Conservation (phyloP, 2,329 filamentous ascomycete species). For the Monilinia fructicola region DNA sequence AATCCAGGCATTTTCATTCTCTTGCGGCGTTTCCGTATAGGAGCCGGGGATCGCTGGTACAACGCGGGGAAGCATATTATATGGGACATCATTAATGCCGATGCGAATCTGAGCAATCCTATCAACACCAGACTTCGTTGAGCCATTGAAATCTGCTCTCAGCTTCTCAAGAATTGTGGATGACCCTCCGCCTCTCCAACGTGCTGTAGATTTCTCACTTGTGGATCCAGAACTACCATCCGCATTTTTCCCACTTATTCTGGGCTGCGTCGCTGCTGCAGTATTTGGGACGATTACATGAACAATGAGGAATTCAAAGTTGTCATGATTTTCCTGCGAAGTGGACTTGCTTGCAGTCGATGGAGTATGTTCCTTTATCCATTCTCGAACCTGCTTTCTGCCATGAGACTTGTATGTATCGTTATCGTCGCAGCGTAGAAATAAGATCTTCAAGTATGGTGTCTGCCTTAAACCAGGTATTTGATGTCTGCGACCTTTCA, state of each 20-base stretch:
- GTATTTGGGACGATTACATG: conserved; percentile 91
- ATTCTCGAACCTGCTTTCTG: conserved; percentile 79
- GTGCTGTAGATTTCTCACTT: conserved; percentile 67
- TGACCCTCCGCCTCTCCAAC: conserved; percentile 75
- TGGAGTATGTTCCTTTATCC: conserved; percentile 77
- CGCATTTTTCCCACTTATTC: conserved; percentile 54
- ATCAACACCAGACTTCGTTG: conserved; percentile 69
- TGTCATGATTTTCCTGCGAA: conserved; percentile 89
- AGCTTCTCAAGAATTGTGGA: conserved; percentile 87
- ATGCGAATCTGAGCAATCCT: conserved; percentile 84
- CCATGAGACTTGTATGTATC: conserved; percentile 85
- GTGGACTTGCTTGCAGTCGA: conserved; percentile 57
- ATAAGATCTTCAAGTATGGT: conserved; percentile 86
- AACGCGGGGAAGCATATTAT: conserved; percentile 61
- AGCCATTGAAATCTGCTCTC: conserved; percentile 82
- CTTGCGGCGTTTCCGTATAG: conserved; percentile 70
- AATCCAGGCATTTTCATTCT: conserved; percentile 77
- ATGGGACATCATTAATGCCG: conserved; percentile 66
- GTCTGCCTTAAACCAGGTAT: conserved; percentile 91
- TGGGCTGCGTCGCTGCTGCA: conserved; percentile 73
- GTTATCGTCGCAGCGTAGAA: conserved; percentile 92
- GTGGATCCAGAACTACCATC: conserved; percentile 52
- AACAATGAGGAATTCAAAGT: conserved; percentile 91
- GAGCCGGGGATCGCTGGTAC: conserved; percentile 62
- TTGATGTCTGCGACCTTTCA: conserved; percentile 75